phyloP scores from a whole-genome alignment of 768 basidiomycete species.

The Phlebiopsis gigantea region DNA sequence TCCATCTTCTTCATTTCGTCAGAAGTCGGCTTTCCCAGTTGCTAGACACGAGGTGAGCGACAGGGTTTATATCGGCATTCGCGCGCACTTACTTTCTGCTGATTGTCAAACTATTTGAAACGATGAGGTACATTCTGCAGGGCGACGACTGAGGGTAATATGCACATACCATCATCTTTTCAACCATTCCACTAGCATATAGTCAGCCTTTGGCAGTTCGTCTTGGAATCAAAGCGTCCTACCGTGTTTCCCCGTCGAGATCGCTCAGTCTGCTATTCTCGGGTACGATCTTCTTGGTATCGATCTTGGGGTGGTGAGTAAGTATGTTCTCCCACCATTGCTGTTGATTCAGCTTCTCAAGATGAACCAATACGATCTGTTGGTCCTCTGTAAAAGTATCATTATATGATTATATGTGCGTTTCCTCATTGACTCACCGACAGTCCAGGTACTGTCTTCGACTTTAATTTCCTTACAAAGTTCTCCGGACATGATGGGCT shows the following conservation, averaged over 20 bases:
- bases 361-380: conserved; percentile 62
- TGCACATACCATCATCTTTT: conserved; percentile 97
- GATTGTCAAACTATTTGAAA: conserved; percentile 63
- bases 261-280: conserved; percentile 95
- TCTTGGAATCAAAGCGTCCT: too few species aligned
- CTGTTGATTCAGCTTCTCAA: conserved; percentile 83
- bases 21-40: conserved; percentile 94
- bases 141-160: neutral
- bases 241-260: conserved; percentile 93
- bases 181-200: conserved; percentile 89
- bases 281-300: conserved; percentile 93
- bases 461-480: conserved; percentile 91
- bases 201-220: conserved; percentile 2
- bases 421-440: conserved; percentile 52
- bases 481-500: conserved; percentile 83
- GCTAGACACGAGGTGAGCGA: conserved; percentile 36
- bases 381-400: conserved; percentile 61
- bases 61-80: neutral
- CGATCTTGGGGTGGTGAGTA: conserved; percentile 93
- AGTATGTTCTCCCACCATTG: conserved; percentile 99
- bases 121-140: conserved; percentile 5
- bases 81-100: conserved; percentile 50
- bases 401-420: neutral
- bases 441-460: conserved; percentile 95
- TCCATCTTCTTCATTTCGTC: conserved; percentile 93